These are phyloP conservation scores for Ascomycota sp. DNA, from an alignment of 2,329 filamentous ascomycete genomes.

Conservation along the genomic window DNA sequence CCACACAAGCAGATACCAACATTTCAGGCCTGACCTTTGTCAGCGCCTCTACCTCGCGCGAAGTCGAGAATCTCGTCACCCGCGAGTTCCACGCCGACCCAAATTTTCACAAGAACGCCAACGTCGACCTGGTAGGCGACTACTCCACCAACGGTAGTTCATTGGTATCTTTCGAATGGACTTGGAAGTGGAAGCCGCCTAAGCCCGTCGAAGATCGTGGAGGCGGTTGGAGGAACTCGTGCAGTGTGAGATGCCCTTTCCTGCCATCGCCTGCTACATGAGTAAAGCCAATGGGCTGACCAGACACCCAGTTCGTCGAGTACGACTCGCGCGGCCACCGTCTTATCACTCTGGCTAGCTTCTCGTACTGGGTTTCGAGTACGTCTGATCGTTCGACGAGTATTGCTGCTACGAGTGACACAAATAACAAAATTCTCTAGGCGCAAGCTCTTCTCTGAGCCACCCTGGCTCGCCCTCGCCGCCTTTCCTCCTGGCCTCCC, in stretches of 20 bases:
- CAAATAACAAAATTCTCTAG: slow-evolving; percentile 11
- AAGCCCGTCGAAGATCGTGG: slow-evolving; percentile 62
- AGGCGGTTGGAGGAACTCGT: slow-evolving; percentile 87
- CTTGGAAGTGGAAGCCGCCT: slow-evolving; percentile 91
- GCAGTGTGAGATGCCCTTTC: slow-evolving; percentile 41
- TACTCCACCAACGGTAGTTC: slow-evolving; percentile 66
- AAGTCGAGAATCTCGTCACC: slow-evolving; percentile 85
- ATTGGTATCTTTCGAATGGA: slow-evolving; percentile 81
- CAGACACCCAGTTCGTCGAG: slow-evolving; percentile 55
- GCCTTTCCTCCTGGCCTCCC: slow-evolving; percentile 50
- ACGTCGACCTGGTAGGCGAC: slow-evolving; percentile 88
- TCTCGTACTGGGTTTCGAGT: slow-evolving; percentile 91
- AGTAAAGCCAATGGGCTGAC: slow-evolving; percentile 8
- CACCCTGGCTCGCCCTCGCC: slow-evolving; percentile 49
- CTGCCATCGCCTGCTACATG: too few species aligned
- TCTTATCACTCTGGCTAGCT: slow-evolving; percentile 71
- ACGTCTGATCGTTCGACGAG: slow-evolving; percentile 11
- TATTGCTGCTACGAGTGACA: background rate
- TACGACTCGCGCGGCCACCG: slow-evolving; percentile 87
- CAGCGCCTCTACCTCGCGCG: slow-evolving; percentile 65
- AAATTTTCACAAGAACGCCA: slow-evolving; percentile 91
- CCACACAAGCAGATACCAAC: slow-evolving; percentile 41
- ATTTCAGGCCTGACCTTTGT: slow-evolving; percentile 85
- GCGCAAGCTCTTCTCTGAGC: slow-evolving; percentile 22
- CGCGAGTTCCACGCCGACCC: slow-evolving; percentile 93